phyloP scores from a whole-genome alignment of 768 basidiomycete species.

The Pholiota molesta region DNA sequence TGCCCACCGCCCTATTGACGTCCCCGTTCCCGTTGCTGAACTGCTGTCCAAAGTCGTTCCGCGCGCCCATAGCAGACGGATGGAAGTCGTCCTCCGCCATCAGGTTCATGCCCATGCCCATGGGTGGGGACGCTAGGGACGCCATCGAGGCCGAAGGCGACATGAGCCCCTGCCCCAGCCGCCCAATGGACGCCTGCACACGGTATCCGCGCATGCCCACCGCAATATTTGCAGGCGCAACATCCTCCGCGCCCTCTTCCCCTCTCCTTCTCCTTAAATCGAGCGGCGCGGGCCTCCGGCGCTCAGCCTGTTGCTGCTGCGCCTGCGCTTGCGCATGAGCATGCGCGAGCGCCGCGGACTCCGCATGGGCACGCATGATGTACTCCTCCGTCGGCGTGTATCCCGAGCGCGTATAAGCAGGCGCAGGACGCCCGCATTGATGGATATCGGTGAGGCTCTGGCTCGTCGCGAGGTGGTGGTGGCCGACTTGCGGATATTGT shows the following conservation, averaged over 20 bases:
- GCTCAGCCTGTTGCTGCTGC: constrained; percentile 20
- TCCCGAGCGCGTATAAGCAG: constrained; percentile 41
- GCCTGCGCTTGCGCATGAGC: constrained; percentile 17
- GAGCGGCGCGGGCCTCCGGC: constrained; percentile 38
- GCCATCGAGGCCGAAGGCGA: constrained; percentile 18
- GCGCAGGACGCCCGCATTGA: constrained; percentile 24
- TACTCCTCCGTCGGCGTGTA: constrained; percentile 73
- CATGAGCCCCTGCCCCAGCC: constrained; percentile 21
- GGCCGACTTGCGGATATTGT: background rate
- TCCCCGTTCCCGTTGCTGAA: constrained; percentile 6
- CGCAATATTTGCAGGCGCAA: constrained; percentile 33
- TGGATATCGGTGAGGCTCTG: constrained; percentile 23
- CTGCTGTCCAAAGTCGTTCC: constrained; percentile 13
- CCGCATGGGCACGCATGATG: constrained; percentile 60
- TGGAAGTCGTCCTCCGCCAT: constrained; percentile 44
- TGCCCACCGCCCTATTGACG: constrained; percentile 10
- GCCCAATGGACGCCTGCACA: constrained; percentile 34
- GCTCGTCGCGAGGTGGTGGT: constrained; percentile 13
- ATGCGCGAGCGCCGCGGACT: constrained; percentile 27
- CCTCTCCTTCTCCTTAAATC: constrained; percentile 30
- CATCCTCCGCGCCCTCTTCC: constrained; percentile 19
- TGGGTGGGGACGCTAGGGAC: constrained; percentile 9
- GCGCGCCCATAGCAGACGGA: constrained; percentile 15
- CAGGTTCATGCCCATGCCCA: constrained; percentile 17
- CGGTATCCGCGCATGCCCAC: constrained; percentile 47